Base-by-base conservation (phyloP, 208 protist genomes). In the Leishmania mexicana region DNA sequence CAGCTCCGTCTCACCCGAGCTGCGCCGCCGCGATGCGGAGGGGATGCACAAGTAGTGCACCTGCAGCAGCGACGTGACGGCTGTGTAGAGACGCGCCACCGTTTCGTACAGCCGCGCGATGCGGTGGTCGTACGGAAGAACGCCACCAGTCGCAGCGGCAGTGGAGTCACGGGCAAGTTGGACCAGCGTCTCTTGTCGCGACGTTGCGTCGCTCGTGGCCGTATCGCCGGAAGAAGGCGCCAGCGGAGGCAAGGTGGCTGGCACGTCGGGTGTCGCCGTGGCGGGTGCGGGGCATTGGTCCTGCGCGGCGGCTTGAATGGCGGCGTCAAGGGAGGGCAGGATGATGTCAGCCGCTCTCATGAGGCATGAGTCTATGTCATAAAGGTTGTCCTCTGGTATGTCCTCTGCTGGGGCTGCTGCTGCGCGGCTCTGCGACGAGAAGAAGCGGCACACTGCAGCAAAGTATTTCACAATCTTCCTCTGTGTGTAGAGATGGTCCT, bases 401-500 rank as follows among this genome's bases (percentile, higher is more conserved):
- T 86, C 78, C 35, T 78, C 77, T 40, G 54, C 31, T 8, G 21
- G 51, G 67, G 40, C 40, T 42, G 71, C 60, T 31, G 65, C 68
- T 21, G 68, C 62, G 62, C 19, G 65, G 70, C 58, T 49, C 49
- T 77, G 76, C 76, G 81, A 65, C 3, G 84, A 76, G 2, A 97
- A 94, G 85, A 93, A 95, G 60, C 90, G 85, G 7, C 89, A 87
- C 38, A 97, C 86, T 3, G 90, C 90, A 17, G 87, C 89, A 78
- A 97, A 93, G 88, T 97, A 97, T 81, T 95, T 95, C 21, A 88
- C 84, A 83, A 96, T 86, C 80, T 95, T 94, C 62, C 90, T 85
- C 74, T 97, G 93, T 45, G 92, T 91, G 76, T 93, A 88, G 31
- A 97, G 86, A 79, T 96, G 94, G 80, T 97, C 93, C 82, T 96